These are phyloP conservation scores for Candolleomyces aberdarensis DNA, from an alignment of 768 basidiomycete genomes.

Conservation along the genomic window DNA sequence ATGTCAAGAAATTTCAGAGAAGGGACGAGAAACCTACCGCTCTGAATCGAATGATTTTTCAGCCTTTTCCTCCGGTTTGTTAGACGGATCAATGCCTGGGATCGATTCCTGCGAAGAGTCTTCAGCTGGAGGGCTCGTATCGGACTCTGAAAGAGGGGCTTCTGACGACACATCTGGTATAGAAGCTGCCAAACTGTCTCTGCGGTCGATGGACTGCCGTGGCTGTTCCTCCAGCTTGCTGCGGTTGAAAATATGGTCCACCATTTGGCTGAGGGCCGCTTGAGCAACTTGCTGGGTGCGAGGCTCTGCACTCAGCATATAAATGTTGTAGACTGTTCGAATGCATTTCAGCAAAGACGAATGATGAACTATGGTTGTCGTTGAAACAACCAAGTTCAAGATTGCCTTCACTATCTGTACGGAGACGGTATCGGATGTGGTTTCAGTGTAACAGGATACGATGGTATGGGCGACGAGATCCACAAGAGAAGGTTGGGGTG, in stretches of 20 bases:
- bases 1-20: neutral
- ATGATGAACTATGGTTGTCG: slow-evolving; percentile 88
- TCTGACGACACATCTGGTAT: slow-evolving; percentile 11
- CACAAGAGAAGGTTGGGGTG: slow-evolving; percentile 73
- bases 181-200: slow-evolving; percentile 13
- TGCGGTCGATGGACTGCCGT: slow-evolving; percentile 7
- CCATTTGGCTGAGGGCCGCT: slow-evolving; percentile 97
- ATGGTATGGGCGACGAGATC: slow-evolving; percentile 95
- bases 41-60: neutral
- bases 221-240: slow-evolving; percentile 44
- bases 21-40: neutral
- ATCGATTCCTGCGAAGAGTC: neutral
- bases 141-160: neutral
- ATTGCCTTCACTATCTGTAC: slow-evolving; percentile 96
- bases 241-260: slow-evolving; percentile 91
- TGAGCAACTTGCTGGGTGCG: slow-evolving; percentile 99
- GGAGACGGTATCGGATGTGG: slow-evolving; percentile 86
- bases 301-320: slow-evolving; percentile 83
- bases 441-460: slow-evolving; percentile 86
- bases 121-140: neutral
- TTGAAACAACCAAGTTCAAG: slow-evolving; percentile 83
- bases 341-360: slow-evolving; percentile 94
- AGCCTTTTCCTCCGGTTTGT: neutral
- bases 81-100: neutral
- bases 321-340: slow-evolving; percentile 97